Conservation (phyloP, 352 stramenopile genomes). For the Globisporangium cystogenes region DNA sequence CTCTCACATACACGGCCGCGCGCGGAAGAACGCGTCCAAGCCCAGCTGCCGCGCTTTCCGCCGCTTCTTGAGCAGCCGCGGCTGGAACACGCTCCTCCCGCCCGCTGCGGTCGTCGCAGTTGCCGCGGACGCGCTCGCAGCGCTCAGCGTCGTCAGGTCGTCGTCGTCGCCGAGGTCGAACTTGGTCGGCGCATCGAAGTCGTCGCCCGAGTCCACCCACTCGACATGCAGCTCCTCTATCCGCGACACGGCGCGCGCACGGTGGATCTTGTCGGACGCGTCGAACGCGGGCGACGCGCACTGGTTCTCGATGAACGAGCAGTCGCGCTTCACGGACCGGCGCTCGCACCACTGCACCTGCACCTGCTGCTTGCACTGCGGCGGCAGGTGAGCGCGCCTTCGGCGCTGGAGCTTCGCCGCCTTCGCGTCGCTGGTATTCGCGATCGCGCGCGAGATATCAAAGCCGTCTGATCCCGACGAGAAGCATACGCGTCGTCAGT, state of each 20-base stretch:
- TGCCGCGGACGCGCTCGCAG: background rate
- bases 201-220: conserved; percentile 11
- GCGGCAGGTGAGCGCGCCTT: background rate
- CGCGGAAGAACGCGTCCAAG: conserved; percentile 9
- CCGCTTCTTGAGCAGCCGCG: conserved; percentile 13
- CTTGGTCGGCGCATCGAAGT: conserved; percentile 2
- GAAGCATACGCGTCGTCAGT: too few relatives aligned
- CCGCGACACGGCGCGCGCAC: background rate
- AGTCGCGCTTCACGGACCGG: conserved; percentile 18
- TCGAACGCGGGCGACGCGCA: background rate
- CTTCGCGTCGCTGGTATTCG: background rate
- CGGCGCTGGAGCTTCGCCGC: background rate
- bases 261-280: conserved; percentile 2
- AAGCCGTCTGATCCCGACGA: conserved; percentile 12
- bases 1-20: conserved; percentile 7
- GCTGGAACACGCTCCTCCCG: conserved; percentile 7
- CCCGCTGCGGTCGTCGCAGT: background rate
- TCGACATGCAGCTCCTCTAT: conserved; percentile 15
- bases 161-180: background rate
- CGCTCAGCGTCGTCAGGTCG: background rate
- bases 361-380: background rate
- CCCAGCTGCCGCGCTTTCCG: conserved; percentile 12
- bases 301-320: conserved; percentile 12
- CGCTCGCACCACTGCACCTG: conserved; percentile 11
- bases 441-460: conserved; percentile 1